Conservation (phyloP, 345 rosid genomes). For the Salix dunnii region DNA sequence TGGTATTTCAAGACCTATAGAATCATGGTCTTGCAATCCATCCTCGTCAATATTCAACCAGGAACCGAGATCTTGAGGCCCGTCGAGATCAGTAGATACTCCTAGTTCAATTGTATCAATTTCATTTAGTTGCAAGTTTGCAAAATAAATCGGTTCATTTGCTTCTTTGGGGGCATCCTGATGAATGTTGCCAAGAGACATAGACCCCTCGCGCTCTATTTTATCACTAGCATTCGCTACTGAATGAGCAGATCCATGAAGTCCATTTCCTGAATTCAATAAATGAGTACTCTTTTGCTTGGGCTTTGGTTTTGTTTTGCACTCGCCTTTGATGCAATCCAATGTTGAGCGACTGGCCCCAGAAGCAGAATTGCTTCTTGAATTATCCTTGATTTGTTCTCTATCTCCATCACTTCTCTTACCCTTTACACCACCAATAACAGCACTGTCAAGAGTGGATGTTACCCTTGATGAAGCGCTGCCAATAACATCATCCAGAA, state of each 20-base stretch:
- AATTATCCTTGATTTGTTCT: conserved; percentile 35
- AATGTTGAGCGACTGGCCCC: conserved; percentile 24
- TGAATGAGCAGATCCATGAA: conserved; percentile 21
- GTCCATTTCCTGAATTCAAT: conserved; percentile 28
- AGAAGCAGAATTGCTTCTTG: conserved; percentile 27
- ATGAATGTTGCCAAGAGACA: conserved; percentile 11
- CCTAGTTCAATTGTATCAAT: conserved; percentile 50
- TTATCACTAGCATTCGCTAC: conserved; percentile 11
- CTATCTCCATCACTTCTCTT: conserved; percentile 52
- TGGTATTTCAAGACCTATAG: conserved; percentile 78
- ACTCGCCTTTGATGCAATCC: conserved; percentile 25
- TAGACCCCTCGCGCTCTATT: conserved; percentile 12
- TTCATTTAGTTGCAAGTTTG: conserved; percentile 47
- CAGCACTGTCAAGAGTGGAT: conserved; percentile 40
- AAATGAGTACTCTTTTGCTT: conserved; percentile 56
- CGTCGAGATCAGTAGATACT: conserved; percentile 30
- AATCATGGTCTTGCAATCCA: conserved; percentile 67
- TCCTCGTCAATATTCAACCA: conserved; percentile 69
- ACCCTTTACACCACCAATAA: conserved; percentile 45
- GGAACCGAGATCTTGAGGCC: conserved; percentile 50
- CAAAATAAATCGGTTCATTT: conserved; percentile 48
- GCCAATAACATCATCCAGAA: conserved; percentile 66
- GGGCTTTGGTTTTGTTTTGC: conserved; percentile 51
- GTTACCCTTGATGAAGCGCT: conserved; percentile 71
- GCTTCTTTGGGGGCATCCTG: conserved; percentile 33